phyloP scores from a whole-genome alignment of 805 yeast species.

The Tetrapisispora taiwanensis region DNA sequence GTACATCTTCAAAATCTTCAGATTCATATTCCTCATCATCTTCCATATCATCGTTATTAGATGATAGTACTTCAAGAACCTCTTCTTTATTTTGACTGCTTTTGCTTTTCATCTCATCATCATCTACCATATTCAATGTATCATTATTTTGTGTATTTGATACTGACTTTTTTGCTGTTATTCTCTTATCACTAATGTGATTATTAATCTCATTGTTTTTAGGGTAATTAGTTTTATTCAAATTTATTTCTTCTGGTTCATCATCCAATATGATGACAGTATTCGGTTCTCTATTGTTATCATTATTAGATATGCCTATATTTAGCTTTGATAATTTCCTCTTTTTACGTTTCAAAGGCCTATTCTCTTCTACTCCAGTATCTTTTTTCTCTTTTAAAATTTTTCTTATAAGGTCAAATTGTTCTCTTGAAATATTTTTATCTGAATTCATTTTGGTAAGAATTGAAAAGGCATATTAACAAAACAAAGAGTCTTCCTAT shows the following conservation, averaged over 20 bases:
- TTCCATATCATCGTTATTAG: constrained; percentile 8
- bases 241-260: not conserved
- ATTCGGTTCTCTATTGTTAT: no score
- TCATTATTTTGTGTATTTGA: not conserved
- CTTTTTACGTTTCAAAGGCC: constrained; percentile 14
- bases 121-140: no score
- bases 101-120: no score
- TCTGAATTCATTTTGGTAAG: not conserved
- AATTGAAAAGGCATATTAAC: not conserved
- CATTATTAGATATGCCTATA: no score
- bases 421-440: constrained; percentile 16
- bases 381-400: constrained; percentile 19
- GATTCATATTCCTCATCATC: constrained; percentile 18
- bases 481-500: no score
- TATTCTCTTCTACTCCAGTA: not conserved
- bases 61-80: not conserved
- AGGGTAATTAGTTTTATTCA: not conserved
- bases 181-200: not conserved
- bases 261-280: not conserved
- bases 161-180: not conserved
- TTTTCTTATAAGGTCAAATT: constrained; percentile 24
- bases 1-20: constrained; percentile 20
- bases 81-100: no score
- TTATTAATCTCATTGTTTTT: not conserved
- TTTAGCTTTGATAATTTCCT: not conserved